These are phyloP conservation scores for Oxytropis ochrocephala DNA, from an alignment of 306 rosid species.

Conservation along the genomic window DNA sequence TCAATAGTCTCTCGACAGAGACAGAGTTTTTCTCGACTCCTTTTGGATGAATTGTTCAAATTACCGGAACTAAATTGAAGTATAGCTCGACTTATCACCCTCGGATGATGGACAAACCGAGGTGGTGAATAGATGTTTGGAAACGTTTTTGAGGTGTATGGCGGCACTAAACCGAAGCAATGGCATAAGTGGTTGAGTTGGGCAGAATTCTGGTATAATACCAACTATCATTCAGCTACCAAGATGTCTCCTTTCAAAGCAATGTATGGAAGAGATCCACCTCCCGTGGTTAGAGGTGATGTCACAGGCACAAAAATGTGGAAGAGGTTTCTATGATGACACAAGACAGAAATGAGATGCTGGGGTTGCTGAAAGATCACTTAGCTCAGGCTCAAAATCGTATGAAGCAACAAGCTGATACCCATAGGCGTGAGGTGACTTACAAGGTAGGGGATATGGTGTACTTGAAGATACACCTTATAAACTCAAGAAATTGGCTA, in stretches of 20 bases:
- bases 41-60: too few relatives aligned
- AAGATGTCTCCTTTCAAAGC: background rate
- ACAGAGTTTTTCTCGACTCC: too few relatives aligned
- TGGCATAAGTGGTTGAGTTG: background rate
- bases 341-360: background rate
- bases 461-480: background rate
- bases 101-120: too few relatives aligned
- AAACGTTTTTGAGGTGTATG: background rate
- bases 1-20: too few relatives aligned
- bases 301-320: rapidly evolving
- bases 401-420: background rate
- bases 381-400: background rate
- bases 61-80: too few relatives aligned
- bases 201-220: too few relatives aligned
- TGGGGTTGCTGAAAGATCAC: background rate
- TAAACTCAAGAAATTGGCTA: background rate
- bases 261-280: background rate
- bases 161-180: background rate
- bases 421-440: background rate
- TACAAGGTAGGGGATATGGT: background rate
- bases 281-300: background rate
- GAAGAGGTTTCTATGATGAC: background rate
- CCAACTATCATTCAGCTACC: background rate
- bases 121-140: background rate
- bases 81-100: too few relatives aligned